phyloP scores from a whole-genome alignment of 352 stramenopile genomes.

The Globisporangium iwayamae region DNA sequence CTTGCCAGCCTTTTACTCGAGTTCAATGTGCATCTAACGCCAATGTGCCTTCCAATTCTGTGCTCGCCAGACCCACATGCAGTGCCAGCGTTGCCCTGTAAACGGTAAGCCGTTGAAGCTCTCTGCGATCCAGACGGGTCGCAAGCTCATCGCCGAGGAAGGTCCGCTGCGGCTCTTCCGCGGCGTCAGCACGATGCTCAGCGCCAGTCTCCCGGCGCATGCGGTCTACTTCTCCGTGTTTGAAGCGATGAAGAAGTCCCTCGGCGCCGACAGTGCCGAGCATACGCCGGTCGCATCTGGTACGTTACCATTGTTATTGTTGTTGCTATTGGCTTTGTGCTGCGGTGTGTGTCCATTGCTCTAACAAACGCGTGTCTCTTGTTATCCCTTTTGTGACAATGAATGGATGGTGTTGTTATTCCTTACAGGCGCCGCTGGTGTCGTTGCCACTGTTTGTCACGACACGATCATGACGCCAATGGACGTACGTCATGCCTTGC shows the following conservation, averaged over 20 bases:
- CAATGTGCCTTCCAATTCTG: background rate
- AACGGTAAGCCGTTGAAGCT: constrained; percentile 59
- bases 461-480: constrained; percentile 98
- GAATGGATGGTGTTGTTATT: constrained; percentile 17
- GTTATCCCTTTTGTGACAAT: background rate
- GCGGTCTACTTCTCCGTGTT: constrained; percentile 93
- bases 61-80: constrained; percentile 92
- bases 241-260: constrained; percentile 82
- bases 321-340: background rate
- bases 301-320: constrained; percentile 13
- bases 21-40: background rate
- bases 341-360: background rate
- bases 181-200: constrained; percentile 96
- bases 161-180: constrained; percentile 90
- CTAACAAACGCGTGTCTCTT: background rate
- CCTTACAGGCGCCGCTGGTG: constrained; percentile 79
- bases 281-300: constrained; percentile 71
- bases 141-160: constrained; percentile 62
- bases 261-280: constrained; percentile 67
- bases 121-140: constrained; percentile 58
- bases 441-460: constrained; percentile 94
- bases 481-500: constrained; percentile 66
- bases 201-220: constrained; percentile 96
- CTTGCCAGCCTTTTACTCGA: too few relatives aligned
- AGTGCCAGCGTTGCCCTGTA: constrained; percentile 84